A percentile compares a stretch with the other conserved stretches of the same genome.
phyloP scores from a whole-genome alignment of 2,329 filamentous ascomycete genomes.

The Sporothrix mexicana region DNA sequence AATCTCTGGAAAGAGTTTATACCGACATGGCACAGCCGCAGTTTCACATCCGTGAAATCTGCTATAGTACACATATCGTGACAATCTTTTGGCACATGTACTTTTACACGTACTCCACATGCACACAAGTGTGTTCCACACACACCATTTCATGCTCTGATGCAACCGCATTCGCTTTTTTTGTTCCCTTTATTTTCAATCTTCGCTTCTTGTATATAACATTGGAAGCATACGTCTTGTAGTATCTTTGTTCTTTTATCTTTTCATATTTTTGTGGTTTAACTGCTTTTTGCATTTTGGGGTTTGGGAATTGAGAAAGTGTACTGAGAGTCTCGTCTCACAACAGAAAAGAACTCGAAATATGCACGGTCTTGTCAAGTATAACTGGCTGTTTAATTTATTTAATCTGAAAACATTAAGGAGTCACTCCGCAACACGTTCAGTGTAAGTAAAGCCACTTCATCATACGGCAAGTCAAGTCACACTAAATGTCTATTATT shows the following conservation, averaged over 20 bases:
- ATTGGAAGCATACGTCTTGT: constrained; percentile 29
- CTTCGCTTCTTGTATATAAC: constrained; percentile 33
- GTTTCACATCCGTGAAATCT: neutral
- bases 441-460: neutral
- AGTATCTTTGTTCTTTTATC: constrained; percentile 9
- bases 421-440: neutral
- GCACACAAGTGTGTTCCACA: neutral
- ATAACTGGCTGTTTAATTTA: neutral
- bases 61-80: neutral
- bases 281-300: neutral
- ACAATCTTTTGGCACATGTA: neutral
- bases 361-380: neutral
- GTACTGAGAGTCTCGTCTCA: neutral
- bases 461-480: neutral
- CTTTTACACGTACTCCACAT: neutral
- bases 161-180: neutral
- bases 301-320: constrained; percentile 2
- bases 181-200: constrained; percentile 17
- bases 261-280: constrained; percentile 20
- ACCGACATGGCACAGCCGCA: no score
- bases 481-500: constrained; percentile 28
- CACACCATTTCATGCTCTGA: neutral
- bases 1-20: constrained; percentile 12
- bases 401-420: neutral
- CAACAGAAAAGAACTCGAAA: neutral